These are phyloP conservation scores for Chlorella ohadii DNA, from an alignment of 139 green algal species.

Conservation along the genomic window DNA sequence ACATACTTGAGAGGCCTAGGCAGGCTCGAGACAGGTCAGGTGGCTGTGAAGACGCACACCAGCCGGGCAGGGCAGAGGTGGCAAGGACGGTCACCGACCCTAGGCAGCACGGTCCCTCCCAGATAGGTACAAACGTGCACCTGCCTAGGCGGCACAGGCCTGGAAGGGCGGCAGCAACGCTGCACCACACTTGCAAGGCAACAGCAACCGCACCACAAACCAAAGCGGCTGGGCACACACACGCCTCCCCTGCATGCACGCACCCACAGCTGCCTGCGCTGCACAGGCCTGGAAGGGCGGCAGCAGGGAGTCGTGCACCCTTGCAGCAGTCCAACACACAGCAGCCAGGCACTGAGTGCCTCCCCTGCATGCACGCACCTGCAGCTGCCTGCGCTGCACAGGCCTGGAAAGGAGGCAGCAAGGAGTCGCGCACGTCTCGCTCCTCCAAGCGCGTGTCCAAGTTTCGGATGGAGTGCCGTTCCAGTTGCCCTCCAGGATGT, in stretches of 20 bases:
- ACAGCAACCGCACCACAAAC: too few species aligned
- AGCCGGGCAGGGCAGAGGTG: too few species aligned
- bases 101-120: too few species aligned
- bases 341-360: not conserved
- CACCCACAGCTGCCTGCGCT: not conserved
- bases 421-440: not conserved
- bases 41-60: too few species aligned
- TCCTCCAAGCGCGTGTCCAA: not conserved
- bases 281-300: not conserved
- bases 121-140: too few species aligned
- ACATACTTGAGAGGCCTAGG: too few species aligned
- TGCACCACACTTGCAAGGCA: too few species aligned
- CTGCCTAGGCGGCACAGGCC: not conserved
- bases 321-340: too few species aligned
- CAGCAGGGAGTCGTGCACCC: not conserved
- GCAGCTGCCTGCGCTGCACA: not conserved
- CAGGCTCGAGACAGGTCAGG: too few species aligned
- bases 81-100: too few species aligned
- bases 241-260: not conserved
- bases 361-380: not conserved
- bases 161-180: not conserved
- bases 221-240: too few species aligned
- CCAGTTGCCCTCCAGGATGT: slow-evolving; percentile 4
- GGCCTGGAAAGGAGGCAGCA: not conserved
- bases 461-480: not conserved